These are phyloP conservation scores for Chamaecyparis obtusa DNA, from an alignment of 75 land plant genomes.

Conservation along the genomic window DNA sequence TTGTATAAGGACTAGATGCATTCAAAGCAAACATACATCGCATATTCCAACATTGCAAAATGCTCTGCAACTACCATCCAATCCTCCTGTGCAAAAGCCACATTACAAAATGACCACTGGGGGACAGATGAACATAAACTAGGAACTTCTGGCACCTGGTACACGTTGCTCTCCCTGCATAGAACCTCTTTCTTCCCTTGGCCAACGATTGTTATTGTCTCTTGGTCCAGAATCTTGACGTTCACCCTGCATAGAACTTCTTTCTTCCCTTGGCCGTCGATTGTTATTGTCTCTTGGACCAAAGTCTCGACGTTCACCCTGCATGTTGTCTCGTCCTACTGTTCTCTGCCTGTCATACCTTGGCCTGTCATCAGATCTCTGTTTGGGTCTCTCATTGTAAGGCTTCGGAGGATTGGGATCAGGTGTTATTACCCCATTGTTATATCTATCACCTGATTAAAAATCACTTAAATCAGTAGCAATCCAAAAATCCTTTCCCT, in stretches of 20 bases:
- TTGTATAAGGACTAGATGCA: neutral
- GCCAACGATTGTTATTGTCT: too few relatives aligned
- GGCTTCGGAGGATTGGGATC: constrained; percentile 48
- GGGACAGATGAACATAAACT: neutral
- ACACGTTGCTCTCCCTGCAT: neutral
- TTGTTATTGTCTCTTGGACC: constrained; percentile 15
- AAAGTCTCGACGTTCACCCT: constrained; percentile 32
- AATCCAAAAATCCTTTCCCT: neutral
- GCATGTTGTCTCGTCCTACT: constrained; percentile 12
- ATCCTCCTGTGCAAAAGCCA: neutral
- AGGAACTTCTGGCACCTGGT: neutral
- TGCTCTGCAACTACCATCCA: neutral
- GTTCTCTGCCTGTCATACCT: constrained; percentile 27
- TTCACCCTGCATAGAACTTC: neutral
- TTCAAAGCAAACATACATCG: neutral
- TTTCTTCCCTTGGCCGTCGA: neutral
- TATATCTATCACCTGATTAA: constrained; percentile 58
- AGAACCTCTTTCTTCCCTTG: too few relatives aligned
- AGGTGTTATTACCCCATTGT: constrained; percentile 39
- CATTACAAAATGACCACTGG: neutral
- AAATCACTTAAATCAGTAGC: neutral
- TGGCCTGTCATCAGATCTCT: constrained; percentile 22
- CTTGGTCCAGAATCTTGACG: too few relatives aligned
- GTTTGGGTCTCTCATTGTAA: constrained; percentile 33
- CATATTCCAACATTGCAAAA: neutral